phyloP scores from a whole-genome alignment of 148 eudicot genomes.

The Rhododendron molle region DNA sequence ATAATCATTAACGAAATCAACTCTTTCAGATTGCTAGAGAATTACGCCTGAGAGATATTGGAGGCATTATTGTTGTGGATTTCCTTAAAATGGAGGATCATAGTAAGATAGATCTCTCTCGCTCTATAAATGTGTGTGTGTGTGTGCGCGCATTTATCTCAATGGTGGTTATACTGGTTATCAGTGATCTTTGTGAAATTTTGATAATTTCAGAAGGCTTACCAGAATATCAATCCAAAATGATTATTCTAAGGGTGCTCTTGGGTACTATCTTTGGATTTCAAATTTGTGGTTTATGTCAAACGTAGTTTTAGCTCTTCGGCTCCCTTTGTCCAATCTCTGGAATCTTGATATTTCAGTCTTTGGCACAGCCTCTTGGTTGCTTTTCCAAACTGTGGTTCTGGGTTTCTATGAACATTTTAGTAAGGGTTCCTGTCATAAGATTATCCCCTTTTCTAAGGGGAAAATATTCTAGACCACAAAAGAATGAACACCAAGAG shows the following conservation, averaged over 20 bases:
- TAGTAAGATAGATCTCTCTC: constrained; percentile 31
- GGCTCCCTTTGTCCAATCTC: background rate
- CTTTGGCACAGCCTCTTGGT: too few species aligned
- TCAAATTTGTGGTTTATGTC: background rate
- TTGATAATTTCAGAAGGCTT: background rate
- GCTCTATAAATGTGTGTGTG: background rate
- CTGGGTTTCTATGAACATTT: background rate
- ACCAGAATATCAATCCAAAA: background rate
- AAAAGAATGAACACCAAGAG: background rate
- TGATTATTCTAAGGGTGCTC: background rate
- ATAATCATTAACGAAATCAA: background rate
- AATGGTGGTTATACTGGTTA: background rate
- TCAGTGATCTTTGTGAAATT: background rate
- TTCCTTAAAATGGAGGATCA: constrained; percentile 94
- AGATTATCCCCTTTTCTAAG: background rate
- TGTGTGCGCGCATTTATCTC: background rate
- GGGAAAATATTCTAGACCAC: background rate
- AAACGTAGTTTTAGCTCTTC: background rate
- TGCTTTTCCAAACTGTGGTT: background rate
- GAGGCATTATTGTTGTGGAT: constrained; percentile 95
- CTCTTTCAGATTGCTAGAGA: constrained; percentile 89
- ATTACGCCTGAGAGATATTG: constrained; percentile 88
- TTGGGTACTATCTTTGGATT: background rate
- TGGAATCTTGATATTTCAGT: background rate
- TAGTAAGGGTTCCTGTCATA: background rate